Percentiles rank a stretch among this genome's conserved stretches.
These are phyloP conservation scores for Aspergillus saccharolyticus DNA, from an alignment of 495 filamentous ascomycete genomes.

Conservation along the genomic window DNA sequence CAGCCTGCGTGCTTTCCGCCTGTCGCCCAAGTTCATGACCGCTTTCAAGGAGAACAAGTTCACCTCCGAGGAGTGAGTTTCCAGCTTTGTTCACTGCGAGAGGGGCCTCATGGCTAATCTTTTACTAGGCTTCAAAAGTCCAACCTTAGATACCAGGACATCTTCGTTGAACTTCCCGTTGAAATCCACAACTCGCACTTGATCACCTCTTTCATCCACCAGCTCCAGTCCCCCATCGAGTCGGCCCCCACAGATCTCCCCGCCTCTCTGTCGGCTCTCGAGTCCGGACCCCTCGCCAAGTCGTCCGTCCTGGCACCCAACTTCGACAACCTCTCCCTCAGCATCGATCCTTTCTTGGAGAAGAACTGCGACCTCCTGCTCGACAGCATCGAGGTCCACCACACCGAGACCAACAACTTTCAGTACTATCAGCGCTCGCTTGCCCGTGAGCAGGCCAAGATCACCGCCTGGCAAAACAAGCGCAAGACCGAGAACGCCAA, in stretches of 20 bases:
- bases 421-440: conserved; percentile 96
- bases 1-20: conserved; percentile 82
- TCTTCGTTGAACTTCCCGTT: conserved; percentile 87
- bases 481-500: conserved; percentile 89
- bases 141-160: conserved; percentile 88
- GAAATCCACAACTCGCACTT: conserved; percentile 95
- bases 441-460: conserved; percentile 94
- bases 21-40: conserved; percentile 84
- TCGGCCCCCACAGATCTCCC: conserved; percentile 63
- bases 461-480: conserved; percentile 91
- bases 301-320: conserved; percentile 72
- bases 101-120: conserved; percentile 16
- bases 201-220: conserved; percentile 89
- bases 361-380: conserved; percentile 94
- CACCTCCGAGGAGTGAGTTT: conserved; percentile 79
- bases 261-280: conserved; percentile 68
- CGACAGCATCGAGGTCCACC: conserved; percentile 93
- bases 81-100: background rate
- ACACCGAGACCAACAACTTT: conserved; percentile 98
- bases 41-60: conserved; percentile 96
- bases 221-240: conserved; percentile 61
- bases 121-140: conserved; percentile 75
- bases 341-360: conserved; percentile 97
- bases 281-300: conserved; percentile 43
- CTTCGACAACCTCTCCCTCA: conserved; percentile 80